Evolutionary conservation across 768 basidiomycete genomes (phyloP).

Genomic region (Tephrocybe sp.): DNA sequence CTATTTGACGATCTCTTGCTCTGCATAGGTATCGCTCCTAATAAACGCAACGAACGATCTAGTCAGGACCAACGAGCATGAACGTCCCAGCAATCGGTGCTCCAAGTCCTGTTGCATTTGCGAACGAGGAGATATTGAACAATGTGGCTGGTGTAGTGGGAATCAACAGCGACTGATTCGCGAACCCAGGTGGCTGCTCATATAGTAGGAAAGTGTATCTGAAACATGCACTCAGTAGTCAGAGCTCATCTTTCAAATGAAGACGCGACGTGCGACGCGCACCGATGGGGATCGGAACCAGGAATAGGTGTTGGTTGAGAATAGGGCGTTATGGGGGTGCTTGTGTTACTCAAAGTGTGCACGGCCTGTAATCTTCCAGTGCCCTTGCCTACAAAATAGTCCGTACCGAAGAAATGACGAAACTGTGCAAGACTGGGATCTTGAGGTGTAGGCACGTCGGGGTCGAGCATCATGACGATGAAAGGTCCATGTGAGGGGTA

Average conservation of each 20-base stretch:
- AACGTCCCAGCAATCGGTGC: constrained; percentile 49
- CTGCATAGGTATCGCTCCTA: no score
- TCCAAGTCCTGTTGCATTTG: constrained; percentile 39
- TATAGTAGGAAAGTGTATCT: constrained; percentile 32
- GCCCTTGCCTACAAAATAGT: constrained; percentile 28
- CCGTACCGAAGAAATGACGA: constrained; percentile 47
- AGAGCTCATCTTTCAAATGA: background rate
- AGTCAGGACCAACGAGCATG: constrained; percentile 42
- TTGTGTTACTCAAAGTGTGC: constrained; percentile 31
- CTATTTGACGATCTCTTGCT: no score
- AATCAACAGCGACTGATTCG: constrained; percentile 38
- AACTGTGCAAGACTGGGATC: constrained; percentile 40
- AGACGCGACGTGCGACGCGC: constrained; percentile 4
- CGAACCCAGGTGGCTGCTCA: constrained; percentile 40
- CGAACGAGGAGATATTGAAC: constrained; percentile 47
- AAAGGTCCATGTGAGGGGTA: constrained; percentile 36
- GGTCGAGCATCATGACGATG: constrained; percentile 47
- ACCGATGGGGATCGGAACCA: constrained; percentile 45
- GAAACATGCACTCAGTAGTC: background rate
- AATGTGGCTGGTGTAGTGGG: constrained; percentile 29
- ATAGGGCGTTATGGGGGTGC: constrained; percentile 40
- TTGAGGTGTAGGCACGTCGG: constrained; percentile 53
- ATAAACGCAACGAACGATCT: no score
- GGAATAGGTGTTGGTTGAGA: constrained; percentile 43
- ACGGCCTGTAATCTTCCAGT: background rate